Conservation (phyloP, 2,329 filamentous ascomycete species). For the Ophiostoma sp. region DNA sequence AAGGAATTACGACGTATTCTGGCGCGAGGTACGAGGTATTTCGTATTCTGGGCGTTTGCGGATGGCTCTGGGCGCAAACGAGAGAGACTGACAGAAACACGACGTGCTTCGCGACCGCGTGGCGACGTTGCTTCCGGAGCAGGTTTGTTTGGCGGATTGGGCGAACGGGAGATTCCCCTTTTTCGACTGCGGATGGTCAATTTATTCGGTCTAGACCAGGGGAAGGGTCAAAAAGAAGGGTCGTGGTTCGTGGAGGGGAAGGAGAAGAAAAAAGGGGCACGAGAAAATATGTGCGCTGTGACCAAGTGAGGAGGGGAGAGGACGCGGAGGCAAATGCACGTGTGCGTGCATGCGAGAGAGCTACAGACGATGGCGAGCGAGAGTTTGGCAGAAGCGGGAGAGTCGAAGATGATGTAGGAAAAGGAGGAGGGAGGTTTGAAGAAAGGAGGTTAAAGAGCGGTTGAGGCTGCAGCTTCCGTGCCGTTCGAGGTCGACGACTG, state of each 20-base stretch:
- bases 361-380: background rate
- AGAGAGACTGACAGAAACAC: background rate
- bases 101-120: constrained; percentile 6
- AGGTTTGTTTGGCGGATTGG: constrained; percentile 7
- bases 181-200: constrained; percentile 9
- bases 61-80: background rate
- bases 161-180: constrained; percentile 2
- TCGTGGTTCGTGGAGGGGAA: background rate
- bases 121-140: constrained; percentile 19
- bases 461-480: constrained; percentile 2
- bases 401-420: background rate
- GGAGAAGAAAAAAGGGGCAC: constrained; percentile 9
- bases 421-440: background rate
- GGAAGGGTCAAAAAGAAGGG: background rate
- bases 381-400: background rate
- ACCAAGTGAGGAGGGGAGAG: background rate
- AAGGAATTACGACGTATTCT: constrained; percentile 1
- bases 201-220: constrained; percentile 13
- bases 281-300: background rate
- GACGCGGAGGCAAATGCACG: background rate
- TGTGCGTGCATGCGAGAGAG: background rate
- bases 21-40: background rate
- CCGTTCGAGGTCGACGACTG: constrained; percentile 11
- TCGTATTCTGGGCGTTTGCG: background rate
- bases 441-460: background rate